Evolutionary conservation across 2,329 filamentous ascomycete genomes (phyloP).

Genomic region (Ceratocystis papillata): DNA sequence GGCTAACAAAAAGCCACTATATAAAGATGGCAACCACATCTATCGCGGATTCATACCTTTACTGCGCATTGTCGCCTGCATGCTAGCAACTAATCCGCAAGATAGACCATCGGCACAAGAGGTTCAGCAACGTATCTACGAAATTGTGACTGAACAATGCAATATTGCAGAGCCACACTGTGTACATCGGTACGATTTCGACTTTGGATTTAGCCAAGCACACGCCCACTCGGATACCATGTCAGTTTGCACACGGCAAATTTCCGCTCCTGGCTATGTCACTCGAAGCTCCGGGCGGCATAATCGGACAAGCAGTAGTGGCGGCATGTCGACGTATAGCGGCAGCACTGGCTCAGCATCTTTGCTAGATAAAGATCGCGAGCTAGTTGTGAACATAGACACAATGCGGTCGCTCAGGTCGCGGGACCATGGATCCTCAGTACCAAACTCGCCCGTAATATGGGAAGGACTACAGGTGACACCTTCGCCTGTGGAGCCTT

Average conservation of each 20-base stretch:
- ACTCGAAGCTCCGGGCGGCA: slow-evolving; percentile 25
- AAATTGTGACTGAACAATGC: slow-evolving; percentile 41
- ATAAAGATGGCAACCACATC: slow-evolving; percentile 35
- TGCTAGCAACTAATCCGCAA: slow-evolving; percentile 43
- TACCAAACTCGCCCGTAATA: slow-evolving; percentile 9
- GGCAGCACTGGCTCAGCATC: slow-evolving; percentile 25
- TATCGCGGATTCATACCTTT: slow-evolving; percentile 44
- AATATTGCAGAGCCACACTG: slow-evolving; percentile 43
- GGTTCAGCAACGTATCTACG: slow-evolving; percentile 43
- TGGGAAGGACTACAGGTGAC: slow-evolving; percentile 6
- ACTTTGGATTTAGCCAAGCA: slow-evolving; percentile 29
- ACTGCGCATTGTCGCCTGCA: slow-evolving; percentile 43
- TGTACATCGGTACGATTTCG: slow-evolving; percentile 39
- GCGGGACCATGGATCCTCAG: slow-evolving; percentile 9
- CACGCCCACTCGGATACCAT: slow-evolving; percentile 22
- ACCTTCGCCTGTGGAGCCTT: slow-evolving; percentile 11
- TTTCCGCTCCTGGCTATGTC: slow-evolving; percentile 25
- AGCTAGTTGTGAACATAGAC: slow-evolving; percentile 14
- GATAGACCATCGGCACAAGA: slow-evolving; percentile 44
- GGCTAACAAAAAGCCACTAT: slow-evolving; percentile 39
- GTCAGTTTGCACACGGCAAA: slow-evolving; percentile 26
- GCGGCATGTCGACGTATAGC: slow-evolving; percentile 32
- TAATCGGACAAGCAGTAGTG: slow-evolving; percentile 31
- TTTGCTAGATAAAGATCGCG: slow-evolving; percentile 17
- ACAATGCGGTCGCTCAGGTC: slow-evolving; percentile 19